Evolutionary conservation across 306 rosid species (phyloP), one percentile per base, ranked within the genome.

Genomic region (Cicer chorassanicum): DNA sequence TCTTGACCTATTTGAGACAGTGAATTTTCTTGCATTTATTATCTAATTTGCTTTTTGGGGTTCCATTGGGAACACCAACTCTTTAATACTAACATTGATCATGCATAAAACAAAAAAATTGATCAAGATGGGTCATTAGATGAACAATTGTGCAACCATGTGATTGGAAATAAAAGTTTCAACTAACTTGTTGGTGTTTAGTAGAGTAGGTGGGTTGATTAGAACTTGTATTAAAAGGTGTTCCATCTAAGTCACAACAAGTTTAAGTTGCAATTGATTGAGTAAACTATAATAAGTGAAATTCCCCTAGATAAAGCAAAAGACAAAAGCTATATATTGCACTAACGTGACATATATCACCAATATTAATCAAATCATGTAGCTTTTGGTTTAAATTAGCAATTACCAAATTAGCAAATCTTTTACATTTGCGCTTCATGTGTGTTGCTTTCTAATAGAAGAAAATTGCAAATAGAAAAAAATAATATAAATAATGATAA

Each of bases 131-230:
- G 48, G 21, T 82, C 13, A 11, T 16, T 14, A 29, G 19, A 63
- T 65, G 65, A 63, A 53, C 15, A 71, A 24, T 64, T 13, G 73
- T 63, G 67, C 68, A 55, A 34, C 75, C 70, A 66, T 66, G 65
- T 80, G 70, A 66, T 75, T 56, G 57, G 79, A 80, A 65, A 65
- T 45, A 7, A 66, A 80, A 45, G 70, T 80, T 57, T 48, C 29
- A 73, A 66, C 78, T 41, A 73, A 73, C 69, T 16, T 73, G 7
- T 54, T 66, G 64, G 21, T 66, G 55, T 54, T 46, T 80, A 45
- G 55, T 57, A 36, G 69, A 56, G 75, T 48, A 48, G 64, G 79
- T 46, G 19, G 50, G 70, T 72, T 65, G 45, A 65, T 73, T 39
- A 64, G 43, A 29, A 19, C 34, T 16, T 51, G 41, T 8, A 63